These are phyloP conservation scores for Myxozyma neotropica DNA, from an alignment of 805 yeast genomes.

Conservation along the genomic window DNA sequence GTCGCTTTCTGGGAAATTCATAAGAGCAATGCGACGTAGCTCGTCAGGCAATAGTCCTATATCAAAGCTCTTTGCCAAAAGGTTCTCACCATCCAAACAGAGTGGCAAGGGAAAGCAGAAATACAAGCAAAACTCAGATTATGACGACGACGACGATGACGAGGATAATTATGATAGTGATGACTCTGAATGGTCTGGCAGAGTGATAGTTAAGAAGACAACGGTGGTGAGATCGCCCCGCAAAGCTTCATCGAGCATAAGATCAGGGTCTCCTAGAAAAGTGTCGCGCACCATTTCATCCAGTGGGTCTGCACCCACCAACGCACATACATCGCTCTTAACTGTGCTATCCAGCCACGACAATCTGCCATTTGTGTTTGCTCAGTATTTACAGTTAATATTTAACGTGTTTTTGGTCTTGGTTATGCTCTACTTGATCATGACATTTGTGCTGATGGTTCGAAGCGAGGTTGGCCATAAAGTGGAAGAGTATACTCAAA, in stretches of 20 bases:
- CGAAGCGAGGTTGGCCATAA: slow-evolving; percentile 70
- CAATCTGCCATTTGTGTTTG: slow-evolving; percentile 55
- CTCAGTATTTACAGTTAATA: slow-evolving; percentile 64
- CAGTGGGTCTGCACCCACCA: not conserved
- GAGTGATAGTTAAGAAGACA: slow-evolving; percentile 25
- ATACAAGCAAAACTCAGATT: slow-evolving; percentile 4
- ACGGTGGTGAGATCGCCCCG: slow-evolving; percentile 27
- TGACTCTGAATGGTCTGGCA: slow-evolving; percentile 22
- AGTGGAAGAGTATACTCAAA: slow-evolving; percentile 62
- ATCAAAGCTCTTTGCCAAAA: slow-evolving; percentile 5
- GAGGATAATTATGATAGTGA: slow-evolving; percentile 20
- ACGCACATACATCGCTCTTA: slow-evolving; percentile 8
- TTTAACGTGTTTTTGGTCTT: slow-evolving; percentile 59
- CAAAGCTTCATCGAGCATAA: slow-evolving; percentile 11
- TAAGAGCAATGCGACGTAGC: slow-evolving; percentile 7
- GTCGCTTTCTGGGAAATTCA: slow-evolving; percentile 5
- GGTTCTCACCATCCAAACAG: slow-evolving; percentile 9
- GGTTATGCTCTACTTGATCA: slow-evolving; percentile 55
- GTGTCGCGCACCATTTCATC: slow-evolving; percentile 2
- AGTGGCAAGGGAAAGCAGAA: not conserved
- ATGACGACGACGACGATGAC: slow-evolving; percentile 11
- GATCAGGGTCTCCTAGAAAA: slow-evolving; percentile 37
- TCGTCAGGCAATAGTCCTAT: slow-evolving; percentile 6
- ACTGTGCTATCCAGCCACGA: slow-evolving; percentile 30
- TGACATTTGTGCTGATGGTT: slow-evolving; percentile 57